Evolutionary conservation across 495 filamentous ascomycete species (phyloP).

Genomic region (Hypoxylon fragiforme): DNA sequence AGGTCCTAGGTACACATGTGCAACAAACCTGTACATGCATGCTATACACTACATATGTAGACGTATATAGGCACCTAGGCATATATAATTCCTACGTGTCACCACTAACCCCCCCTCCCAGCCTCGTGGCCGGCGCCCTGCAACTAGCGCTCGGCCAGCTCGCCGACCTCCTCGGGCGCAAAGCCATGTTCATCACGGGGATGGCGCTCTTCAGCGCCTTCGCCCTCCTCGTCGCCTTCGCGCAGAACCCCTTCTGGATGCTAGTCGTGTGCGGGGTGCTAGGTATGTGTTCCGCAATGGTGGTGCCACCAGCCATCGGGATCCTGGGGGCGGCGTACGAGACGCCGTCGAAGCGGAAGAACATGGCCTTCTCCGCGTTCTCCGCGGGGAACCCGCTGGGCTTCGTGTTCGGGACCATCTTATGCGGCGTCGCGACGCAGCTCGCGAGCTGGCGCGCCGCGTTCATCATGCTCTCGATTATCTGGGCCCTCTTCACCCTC

Average conservation of each 20-base stretch:
- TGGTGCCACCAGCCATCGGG: constrained; percentile 69
- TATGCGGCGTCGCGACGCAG: constrained; percentile 64
- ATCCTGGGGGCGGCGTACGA: constrained; percentile 66
- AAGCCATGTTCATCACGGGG: constrained; percentile 61
- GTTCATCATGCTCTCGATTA: constrained; percentile 63
- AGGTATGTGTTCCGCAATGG: constrained; percentile 63
- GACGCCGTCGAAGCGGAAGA: constrained; percentile 65
- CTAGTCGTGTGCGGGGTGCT: constrained; percentile 66
- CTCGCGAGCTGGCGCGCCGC: constrained; percentile 66
- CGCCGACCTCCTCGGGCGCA: constrained; percentile 69
- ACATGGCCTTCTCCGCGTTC: constrained; percentile 71
- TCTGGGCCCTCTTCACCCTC: constrained; percentile 62
- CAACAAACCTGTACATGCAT: too few species aligned
- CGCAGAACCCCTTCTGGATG: constrained; percentile 63
- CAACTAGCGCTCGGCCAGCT: constrained; percentile 69
- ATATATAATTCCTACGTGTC: background rate
- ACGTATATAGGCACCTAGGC: constrained; percentile 15
- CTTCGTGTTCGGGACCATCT: constrained; percentile 67
- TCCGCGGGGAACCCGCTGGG: constrained; percentile 72
- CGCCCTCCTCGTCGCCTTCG: constrained; percentile 61
- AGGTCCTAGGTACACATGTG: too few species aligned
- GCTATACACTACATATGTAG: too few species aligned
- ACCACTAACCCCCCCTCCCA: constrained; percentile 28
- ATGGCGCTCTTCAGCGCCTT: constrained; percentile 63
- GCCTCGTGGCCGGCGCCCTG: constrained; percentile 66